Conservation (phyloP, 2,329 filamentous ascomycete genomes). For the Rosellinia necatrix region DNA sequence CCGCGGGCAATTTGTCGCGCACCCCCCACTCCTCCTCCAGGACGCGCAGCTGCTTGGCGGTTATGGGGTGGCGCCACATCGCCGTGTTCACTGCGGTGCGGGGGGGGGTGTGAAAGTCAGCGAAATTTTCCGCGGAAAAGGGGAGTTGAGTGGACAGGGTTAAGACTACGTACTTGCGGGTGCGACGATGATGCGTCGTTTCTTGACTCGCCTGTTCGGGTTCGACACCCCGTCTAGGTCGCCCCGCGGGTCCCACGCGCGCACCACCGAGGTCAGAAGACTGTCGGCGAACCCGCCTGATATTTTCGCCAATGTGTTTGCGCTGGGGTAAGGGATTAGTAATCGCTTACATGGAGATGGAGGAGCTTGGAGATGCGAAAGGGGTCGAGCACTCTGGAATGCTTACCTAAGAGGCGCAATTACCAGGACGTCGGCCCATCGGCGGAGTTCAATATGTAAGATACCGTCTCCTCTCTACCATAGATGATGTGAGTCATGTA, state of each 20-base stretch:
- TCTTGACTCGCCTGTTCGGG: conserved; percentile 36
- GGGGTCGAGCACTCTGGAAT: neutral
- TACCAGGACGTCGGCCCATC: conserved; percentile 77
- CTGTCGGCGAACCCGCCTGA: conserved; percentile 77
- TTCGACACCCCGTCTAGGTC: conserved; percentile 50
- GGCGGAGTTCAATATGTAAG: conserved; percentile 85
- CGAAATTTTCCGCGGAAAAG: neutral
- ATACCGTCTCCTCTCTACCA: conserved; percentile 70
- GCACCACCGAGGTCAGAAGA: conserved; percentile 72
- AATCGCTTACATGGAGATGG: neutral
- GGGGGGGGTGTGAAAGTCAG: neutral
- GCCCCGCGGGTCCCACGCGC: conserved; percentile 86
- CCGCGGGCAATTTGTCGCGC: conserved; percentile 10
- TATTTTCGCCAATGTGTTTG: conserved; percentile 87
- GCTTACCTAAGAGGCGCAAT: conserved; percentile 68
- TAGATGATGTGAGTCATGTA: conserved; percentile 6
- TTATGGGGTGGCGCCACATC: conserved; percentile 89
- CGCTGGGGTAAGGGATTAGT: conserved; percentile 50
- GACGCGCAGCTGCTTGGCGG: conserved; percentile 69
- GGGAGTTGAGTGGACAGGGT: neutral
- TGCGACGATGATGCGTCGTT: conserved; percentile 74
- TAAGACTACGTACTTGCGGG: conserved; percentile 45
- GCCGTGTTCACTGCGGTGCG: conserved; percentile 77
- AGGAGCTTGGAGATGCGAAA: neutral
- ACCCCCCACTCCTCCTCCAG: conserved; percentile 77